Evolutionary conservation across 2,329 filamentous ascomycete genomes (phyloP), one percentile per base, ranked within the genome.

Genomic region (Fusarium irregulare): DNA sequence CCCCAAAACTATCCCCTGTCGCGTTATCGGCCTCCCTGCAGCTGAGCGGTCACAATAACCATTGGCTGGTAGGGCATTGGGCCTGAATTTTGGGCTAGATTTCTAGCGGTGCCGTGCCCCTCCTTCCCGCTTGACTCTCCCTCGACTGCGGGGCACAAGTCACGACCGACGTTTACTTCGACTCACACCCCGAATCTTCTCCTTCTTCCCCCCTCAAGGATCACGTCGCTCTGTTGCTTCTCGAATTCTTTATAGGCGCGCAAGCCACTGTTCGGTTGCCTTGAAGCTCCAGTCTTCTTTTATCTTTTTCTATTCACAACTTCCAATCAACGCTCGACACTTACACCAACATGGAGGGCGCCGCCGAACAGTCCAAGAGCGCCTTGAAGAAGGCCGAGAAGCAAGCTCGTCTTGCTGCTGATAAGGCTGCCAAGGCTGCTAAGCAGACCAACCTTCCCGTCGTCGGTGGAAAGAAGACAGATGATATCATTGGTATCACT

Each of bases 401-500:
- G 83, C 83, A 87, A 77, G 87, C 87, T 65, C 87, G 87, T 77
- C 81, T 86, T 78, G 87, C 86, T 28, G 86, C 87, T 53, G 86
- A 88, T 45, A 90, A 90, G 79, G 87, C 87, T 56, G 86, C 86
- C 46, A 89, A 89, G 81, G 87, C 87, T 23, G 86, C 87, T 37
- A 89, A 89, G 81, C 83, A 88, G 76, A 70, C 76, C 56, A 73
- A 48, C 18, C 76, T 89, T 54, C 81, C 86, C 27, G 80, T 89
- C 25, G 85, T 86, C 34, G 86, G 86, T 56, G 85, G 85, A 75
- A 89, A 89, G 82, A 89, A 89, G 81, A 75, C 82, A 12, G 87
- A 89, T 77, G 87, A 90, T 70, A 88, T 97, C 71, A 97, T 96
- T 75, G 94, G 94, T 71, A 97, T 98, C 76, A 96, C 94, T 69